Conservation (phyloP, 192 early-diverging fungal genomes). For the Coemansia umbellata region DNA sequence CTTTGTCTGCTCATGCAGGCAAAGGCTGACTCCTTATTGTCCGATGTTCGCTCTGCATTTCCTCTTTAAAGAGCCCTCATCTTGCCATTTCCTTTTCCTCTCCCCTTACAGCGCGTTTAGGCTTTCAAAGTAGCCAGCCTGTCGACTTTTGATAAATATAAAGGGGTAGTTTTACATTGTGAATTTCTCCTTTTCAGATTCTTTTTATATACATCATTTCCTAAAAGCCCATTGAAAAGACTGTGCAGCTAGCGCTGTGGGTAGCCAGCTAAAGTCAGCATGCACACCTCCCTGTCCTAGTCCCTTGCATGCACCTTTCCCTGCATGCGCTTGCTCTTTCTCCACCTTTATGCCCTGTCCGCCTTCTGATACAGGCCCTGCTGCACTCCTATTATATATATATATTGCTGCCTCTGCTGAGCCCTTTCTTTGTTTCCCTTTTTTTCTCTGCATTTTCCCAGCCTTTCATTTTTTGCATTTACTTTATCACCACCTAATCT, state of each 20-base stretch:
- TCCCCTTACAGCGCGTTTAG: no score
- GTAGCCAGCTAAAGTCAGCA: no score
- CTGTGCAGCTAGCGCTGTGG: no score
- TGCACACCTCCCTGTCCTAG: neutral
- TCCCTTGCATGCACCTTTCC: constrained; percentile 3
- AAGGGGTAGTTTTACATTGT: neutral
- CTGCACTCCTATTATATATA: no score
- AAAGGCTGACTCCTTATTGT: no score
- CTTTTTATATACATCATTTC: neutral
- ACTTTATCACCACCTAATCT: neutral
- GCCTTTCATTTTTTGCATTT: neutral
- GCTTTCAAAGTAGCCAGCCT: constrained; percentile 2
- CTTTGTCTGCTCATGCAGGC: no score
- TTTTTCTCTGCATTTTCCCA: neutral
- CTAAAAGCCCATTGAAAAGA: neutral
- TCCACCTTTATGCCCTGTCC: no score
- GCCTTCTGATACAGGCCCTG: no score
- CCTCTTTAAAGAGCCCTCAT: neutral
- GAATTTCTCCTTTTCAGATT: neutral
- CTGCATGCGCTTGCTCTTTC: no score
- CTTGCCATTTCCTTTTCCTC: neutral
- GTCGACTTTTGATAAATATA: constrained; percentile 2
- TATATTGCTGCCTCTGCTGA: neutral
- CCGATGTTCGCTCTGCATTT: no score
- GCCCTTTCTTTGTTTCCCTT: neutral